Percentiles rank a stretch among this genome's conserved stretches.
phyloP scores from a whole-genome alignment of 2,329 filamentous ascomycete species.

The Elsinoe fawcettii region DNA sequence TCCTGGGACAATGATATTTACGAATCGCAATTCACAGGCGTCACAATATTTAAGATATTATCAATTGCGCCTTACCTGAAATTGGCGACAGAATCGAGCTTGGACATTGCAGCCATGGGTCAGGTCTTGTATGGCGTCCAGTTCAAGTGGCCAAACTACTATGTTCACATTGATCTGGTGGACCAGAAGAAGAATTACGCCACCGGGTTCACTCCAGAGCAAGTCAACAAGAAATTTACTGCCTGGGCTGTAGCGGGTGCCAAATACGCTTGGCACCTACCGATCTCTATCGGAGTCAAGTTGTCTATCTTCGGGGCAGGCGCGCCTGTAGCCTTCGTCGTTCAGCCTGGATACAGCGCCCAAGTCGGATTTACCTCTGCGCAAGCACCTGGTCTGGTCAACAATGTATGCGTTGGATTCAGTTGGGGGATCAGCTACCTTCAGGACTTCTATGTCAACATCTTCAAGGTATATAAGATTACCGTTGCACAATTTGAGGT shows the following conservation, averaged over 20 bases:
- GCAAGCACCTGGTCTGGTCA: neutral
- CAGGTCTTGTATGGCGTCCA: neutral
- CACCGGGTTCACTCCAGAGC: neutral
- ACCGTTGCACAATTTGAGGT: neutral
- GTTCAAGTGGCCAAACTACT: neutral
- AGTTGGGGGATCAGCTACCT: neutral
- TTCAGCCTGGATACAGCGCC: neutral
- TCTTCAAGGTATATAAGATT: neutral
- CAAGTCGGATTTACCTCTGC: neutral
- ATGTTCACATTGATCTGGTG: neutral
- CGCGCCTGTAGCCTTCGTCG: neutral
- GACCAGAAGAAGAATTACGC: neutral
- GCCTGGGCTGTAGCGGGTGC: neutral
- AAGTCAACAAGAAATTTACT: neutral
- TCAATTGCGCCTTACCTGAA: neutral
- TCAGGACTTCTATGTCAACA: neutral
- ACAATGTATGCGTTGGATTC: neutral
- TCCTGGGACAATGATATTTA: neutral
- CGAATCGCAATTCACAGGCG: neutral
- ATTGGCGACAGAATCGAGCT: neutral
- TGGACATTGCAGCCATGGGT: neutral
- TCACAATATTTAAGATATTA: neutral
- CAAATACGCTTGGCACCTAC: neutral
- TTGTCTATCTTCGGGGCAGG: neutral
- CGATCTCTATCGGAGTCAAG: neutral